A percentile compares a stretch with the other conserved stretches of the same genome.
phyloP scores from a whole-genome alignment of 2,329 filamentous ascomycete species.

The Plenodomus biglobosus region DNA sequence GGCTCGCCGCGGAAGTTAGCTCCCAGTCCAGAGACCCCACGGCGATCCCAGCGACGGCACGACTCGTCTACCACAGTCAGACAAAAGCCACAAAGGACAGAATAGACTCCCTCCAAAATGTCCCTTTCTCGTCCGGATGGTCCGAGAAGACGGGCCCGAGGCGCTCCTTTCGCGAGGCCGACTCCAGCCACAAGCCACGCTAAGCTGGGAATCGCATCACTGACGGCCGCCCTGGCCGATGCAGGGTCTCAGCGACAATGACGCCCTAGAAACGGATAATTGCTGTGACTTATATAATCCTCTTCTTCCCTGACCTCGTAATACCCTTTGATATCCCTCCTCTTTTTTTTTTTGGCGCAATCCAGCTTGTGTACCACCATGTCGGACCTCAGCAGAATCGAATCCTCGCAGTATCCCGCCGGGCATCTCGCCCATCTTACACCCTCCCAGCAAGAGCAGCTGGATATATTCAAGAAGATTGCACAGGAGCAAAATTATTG shows the following conservation, averaged over 20 bases:
- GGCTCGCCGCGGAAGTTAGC: constrained; percentile 20
- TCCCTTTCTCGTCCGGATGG: constrained; percentile 23
- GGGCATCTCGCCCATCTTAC: constrained; percentile 82
- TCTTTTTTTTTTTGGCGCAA: neutral
- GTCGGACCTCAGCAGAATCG: constrained; percentile 41
- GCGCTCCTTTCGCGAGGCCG: constrained; percentile 18
- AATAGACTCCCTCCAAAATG: constrained; percentile 1
- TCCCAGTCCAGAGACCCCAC: constrained; percentile 2
- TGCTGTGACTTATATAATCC: neutral
- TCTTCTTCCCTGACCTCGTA: neutral
- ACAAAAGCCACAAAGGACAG: neutral
- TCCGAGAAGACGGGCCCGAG: constrained; percentile 6
- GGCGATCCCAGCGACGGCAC: constrained; percentile 10
- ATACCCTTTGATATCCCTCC: neutral
- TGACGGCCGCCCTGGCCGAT: constrained; percentile 25
- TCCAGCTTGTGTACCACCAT: constrained; percentile 17
- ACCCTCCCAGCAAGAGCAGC: constrained; percentile 64
- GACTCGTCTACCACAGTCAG: constrained; percentile 4
- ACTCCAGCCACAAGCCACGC: constrained; percentile 8
- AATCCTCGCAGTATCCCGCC: constrained; percentile 62
- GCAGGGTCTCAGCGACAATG: constrained; percentile 24
- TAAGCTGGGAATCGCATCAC: constrained; percentile 23
- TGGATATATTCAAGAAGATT: constrained; percentile 71
- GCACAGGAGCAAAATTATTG: constrained; percentile 67
- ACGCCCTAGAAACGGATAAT: constrained; percentile 22